These are phyloP conservation scores for Nephromyces sp. DNA, from an alignment of 169 alveolate species.

Conservation along the genomic window DNA sequence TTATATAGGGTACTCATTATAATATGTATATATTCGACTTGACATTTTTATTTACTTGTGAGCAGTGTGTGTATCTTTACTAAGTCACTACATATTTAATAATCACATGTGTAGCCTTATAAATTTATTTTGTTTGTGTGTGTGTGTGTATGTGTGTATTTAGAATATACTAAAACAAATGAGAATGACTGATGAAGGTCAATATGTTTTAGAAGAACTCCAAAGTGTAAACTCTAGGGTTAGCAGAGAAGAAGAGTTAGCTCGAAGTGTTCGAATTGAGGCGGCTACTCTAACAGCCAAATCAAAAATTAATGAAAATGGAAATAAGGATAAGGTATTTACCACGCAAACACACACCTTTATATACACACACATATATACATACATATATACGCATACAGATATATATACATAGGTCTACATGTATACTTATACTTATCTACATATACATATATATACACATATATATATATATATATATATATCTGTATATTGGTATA, in stretches of 20 bases:
- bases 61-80: too few species aligned
- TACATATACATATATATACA: neutral
- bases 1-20: too few species aligned
- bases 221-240: conserved; percentile 50
- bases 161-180: conserved; percentile 36
- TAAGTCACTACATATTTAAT: too few species aligned
- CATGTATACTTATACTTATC: conserved; percentile 16
- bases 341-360: too few species aligned
- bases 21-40: too few species aligned
- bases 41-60: too few species aligned
- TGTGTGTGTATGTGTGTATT: too few species aligned
- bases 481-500: neutral
- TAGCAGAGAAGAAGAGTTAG: conserved; percentile 58
- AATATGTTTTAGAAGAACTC: conserved; percentile 67
- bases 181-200: conserved; percentile 66
- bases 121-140: neutral
- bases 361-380: too few species aligned
- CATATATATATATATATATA: neutral
- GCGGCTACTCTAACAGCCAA: conserved; percentile 57
- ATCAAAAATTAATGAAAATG: conserved; percentile 11
- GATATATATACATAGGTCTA: neutral
- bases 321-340: neutral
- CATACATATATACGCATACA: too few species aligned
- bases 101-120: neutral
- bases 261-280: conserved; percentile 59